Conservation (phyloP, 495 filamentous ascomycete genomes). For the Terfezia claveryi region DNA sequence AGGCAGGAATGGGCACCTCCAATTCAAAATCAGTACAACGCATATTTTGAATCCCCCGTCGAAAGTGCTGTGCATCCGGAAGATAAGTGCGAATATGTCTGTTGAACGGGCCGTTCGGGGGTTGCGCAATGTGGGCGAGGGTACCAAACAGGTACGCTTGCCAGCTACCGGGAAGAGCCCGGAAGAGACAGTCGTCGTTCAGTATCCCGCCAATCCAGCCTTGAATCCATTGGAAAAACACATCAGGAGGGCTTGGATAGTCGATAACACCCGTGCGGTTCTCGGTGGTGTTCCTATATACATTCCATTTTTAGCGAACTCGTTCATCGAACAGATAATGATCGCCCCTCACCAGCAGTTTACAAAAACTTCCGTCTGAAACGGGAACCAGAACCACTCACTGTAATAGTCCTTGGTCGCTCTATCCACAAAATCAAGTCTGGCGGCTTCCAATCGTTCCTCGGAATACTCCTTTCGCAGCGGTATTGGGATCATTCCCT, state of each 20-base stretch:
- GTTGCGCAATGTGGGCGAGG: conserved; percentile 24
- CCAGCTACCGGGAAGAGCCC: conserved; percentile 26
- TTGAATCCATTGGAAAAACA: conserved; percentile 28
- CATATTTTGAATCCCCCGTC: conserved; percentile 32
- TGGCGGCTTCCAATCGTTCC: conserved; percentile 15
- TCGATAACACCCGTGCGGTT: conserved; percentile 20
- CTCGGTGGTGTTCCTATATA: conserved; percentile 17
- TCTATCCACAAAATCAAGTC: conserved; percentile 19
- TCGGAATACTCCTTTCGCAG: conserved; percentile 20
- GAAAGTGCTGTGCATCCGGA: conserved; percentile 31
- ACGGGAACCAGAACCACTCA: conserved; percentile 36
- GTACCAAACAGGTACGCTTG: conserved; percentile 24
- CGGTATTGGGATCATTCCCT: conserved; percentile 22
- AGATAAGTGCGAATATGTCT: conserved; percentile 24
- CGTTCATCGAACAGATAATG: background rate
- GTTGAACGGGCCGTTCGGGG: conserved; percentile 19
- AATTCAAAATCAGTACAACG: conserved; percentile 30
- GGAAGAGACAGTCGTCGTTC: conserved; percentile 20
- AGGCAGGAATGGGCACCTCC: conserved; percentile 26
- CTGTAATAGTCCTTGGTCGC: conserved; percentile 27
- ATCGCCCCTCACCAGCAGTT: conserved; percentile 23
- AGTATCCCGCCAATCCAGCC: conserved; percentile 26
- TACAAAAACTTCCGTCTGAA: conserved; percentile 26
- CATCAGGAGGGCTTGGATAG: conserved; percentile 23
- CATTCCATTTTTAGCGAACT: background rate